Conservation (phyloP, 192 early-diverging fungal genomes). For the Phlyctochytrium arcticum region DNA sequence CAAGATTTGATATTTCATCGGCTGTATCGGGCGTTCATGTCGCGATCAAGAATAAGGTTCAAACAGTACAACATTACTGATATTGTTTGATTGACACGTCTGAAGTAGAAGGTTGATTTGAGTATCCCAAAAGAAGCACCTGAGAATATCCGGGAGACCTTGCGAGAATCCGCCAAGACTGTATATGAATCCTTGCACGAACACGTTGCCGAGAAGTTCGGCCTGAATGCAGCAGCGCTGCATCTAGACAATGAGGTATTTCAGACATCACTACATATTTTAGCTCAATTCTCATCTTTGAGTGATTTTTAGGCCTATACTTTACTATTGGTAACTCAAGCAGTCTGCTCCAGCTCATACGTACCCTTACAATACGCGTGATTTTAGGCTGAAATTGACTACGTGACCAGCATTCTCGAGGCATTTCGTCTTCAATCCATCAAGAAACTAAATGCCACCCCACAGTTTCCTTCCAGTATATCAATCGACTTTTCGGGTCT, state of each 20-base stretch:
- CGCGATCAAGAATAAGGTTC: no score
- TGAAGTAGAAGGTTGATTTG: neutral
- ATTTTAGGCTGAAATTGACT: slow-evolving; percentile 22
- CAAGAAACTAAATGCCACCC: no score
- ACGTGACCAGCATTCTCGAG: slow-evolving; percentile 6
- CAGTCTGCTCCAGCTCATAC: no score
- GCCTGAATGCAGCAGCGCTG: neutral
- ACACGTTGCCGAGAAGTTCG: slow-evolving; percentile 11
- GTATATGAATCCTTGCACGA: slow-evolving; percentile 1
- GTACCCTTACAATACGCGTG: no score
- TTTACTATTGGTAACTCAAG: no score
- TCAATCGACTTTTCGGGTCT: neutral
- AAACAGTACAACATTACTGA: no score
- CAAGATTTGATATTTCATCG: no score
- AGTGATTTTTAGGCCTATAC: no score
- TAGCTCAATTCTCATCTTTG: no score
- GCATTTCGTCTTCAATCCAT: slow-evolving; percentile 15
- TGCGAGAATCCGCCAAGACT: slow-evolving; percentile 3
- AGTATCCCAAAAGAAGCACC: neutral
- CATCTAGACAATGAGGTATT: neutral
- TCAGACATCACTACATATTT: neutral
- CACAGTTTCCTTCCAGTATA: neutral
- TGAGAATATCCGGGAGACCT: neutral
- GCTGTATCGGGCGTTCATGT: neutral
- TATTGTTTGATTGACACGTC: no score